These are phyloP conservation scores for Talaromyces sp. DNA, from an alignment of 2,329 filamentous ascomycete species.

Conservation along the genomic window DNA sequence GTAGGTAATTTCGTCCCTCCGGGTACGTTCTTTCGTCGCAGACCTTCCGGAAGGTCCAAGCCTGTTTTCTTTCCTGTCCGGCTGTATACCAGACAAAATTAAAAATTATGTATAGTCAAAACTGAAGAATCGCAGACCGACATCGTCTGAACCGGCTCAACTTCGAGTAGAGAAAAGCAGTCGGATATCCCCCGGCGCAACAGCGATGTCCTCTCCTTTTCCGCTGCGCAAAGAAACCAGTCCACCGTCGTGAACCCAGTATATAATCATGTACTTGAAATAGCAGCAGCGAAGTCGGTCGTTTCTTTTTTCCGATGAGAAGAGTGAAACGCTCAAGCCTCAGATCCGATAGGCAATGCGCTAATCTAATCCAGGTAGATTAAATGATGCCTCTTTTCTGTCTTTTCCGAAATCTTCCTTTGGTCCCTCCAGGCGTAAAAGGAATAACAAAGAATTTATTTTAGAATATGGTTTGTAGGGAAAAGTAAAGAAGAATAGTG, in stretches of 20 bases:
- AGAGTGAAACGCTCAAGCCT: background rate
- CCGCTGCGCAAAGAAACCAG: background rate
- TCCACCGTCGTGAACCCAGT: background rate
- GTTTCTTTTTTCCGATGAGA: slow-evolving; percentile 9
- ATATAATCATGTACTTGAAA: background rate
- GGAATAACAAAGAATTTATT: slow-evolving; percentile 12
- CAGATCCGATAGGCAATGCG: slow-evolving; percentile 8
- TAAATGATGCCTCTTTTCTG: background rate
- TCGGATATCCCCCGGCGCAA: background rate
- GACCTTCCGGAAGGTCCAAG: slow-evolving; percentile 5
- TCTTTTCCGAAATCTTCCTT: slow-evolving; percentile 3
- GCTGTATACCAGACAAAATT: slow-evolving; percentile 7
- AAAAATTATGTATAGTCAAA: slow-evolving; percentile 8
- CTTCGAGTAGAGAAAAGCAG: background rate
- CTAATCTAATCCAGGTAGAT: slow-evolving; percentile 7
- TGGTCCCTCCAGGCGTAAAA: slow-evolving; percentile 1
- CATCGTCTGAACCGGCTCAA: background rate
- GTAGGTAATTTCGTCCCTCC: background rate
- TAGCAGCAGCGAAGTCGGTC: background rate
- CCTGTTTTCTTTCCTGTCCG: background rate
- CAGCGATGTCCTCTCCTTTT: background rate
- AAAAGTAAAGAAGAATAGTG: background rate
- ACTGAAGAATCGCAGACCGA: background rate
- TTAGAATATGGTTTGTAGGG: slow-evolving; percentile 7
- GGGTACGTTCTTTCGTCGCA: slow-evolving; percentile 2